Percentiles rank a stretch among this genome's conserved stretches.
phyloP scores from a whole-genome alignment of 2,329 filamentous ascomycete species.

The Pseudopithomyces chartarum region DNA sequence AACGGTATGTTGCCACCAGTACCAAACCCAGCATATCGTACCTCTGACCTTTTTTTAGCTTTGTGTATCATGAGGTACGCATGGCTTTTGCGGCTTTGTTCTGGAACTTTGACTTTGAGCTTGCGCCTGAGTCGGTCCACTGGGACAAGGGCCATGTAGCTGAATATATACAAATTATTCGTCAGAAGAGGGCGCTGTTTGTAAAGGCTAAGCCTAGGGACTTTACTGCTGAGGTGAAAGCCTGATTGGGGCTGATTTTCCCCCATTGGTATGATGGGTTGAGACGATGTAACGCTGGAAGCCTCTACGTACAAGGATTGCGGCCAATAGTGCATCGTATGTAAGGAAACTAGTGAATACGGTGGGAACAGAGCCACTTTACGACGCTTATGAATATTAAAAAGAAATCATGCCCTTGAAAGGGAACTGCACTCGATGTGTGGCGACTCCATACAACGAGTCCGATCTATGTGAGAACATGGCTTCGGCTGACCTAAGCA shows the following conservation, averaged over 20 bases:
- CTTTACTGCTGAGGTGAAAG: not conserved
- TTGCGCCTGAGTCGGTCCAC: constrained; percentile 2
- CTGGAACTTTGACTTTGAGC: constrained; percentile 27
- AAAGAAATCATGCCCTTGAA: too few relatives aligned
- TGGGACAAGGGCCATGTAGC: not conserved
- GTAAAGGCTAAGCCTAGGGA: constrained; percentile 4
- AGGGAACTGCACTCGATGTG: too few relatives aligned
- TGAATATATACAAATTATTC: constrained; percentile 6
- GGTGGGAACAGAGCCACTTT: too few relatives aligned
- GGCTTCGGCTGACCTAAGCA: too few relatives aligned
- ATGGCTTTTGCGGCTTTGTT: constrained; percentile 15
- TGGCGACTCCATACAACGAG: too few relatives aligned
- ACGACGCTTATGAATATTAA: too few relatives aligned
- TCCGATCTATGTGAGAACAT: too few relatives aligned
- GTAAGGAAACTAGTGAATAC: too few relatives aligned
- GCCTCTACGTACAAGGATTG: too few relatives aligned
- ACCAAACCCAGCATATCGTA: too few relatives aligned
- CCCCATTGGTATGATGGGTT: not conserved
- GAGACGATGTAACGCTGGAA: too few relatives aligned
- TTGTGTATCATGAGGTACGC: constrained; percentile 26
- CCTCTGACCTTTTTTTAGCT: not conserved
- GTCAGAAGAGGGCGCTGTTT: constrained; percentile 8
- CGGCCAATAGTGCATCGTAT: too few relatives aligned
- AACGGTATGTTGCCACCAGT: not conserved
- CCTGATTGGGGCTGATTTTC: not conserved